phyloP scores from a whole-genome alignment of 257 asterid species.

The Solanum chilense region DNA sequence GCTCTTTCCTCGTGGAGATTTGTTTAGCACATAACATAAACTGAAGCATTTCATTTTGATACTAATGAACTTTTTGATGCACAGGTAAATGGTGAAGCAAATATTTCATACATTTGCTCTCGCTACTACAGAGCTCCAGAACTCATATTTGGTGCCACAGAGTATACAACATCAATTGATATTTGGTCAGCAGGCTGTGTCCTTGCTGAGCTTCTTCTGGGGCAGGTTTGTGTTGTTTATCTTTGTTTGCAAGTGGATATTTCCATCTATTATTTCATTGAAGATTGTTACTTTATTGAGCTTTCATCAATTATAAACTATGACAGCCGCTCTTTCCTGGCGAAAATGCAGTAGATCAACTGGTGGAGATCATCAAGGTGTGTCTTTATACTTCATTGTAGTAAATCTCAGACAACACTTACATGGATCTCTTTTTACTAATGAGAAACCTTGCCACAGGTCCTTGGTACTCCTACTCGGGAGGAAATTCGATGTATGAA shows the following conservation, averaged over 20 bases:
- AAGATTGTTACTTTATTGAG: not conserved
- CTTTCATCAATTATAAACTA: not conserved
- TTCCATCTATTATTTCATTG: not conserved
- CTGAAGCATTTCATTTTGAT: not conserved
- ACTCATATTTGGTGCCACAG: conserved; percentile 88
- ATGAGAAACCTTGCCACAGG: conserved; percentile 30
- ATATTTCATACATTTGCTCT: conserved; percentile 86
- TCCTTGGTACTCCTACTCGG: conserved; percentile 92
- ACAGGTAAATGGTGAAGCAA: conserved; percentile 85
- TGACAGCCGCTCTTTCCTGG: conserved; percentile 88
- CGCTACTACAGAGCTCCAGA: conserved; percentile 95
- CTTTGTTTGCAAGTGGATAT: not conserved
- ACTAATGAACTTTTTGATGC: not conserved
- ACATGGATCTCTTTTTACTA: conserved; percentile 3
- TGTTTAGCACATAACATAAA: not conserved
- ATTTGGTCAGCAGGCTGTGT: conserved; percentile 96
- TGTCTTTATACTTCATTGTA: not conserved
- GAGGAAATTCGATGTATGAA: conserved; percentile 95
- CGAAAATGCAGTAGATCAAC: conserved; percentile 93
- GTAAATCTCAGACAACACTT: not conserved
- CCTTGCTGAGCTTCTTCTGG: conserved; percentile 88
- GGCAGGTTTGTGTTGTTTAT: conserved; percentile 46
- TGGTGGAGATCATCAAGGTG: conserved; percentile 91
- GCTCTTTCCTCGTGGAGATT: not conserved
- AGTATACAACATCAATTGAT: conserved; percentile 68